These are phyloP conservation scores for Gossypium herbaceum DNA, from an alignment of 345 rosid species.

Conservation along the genomic window DNA sequence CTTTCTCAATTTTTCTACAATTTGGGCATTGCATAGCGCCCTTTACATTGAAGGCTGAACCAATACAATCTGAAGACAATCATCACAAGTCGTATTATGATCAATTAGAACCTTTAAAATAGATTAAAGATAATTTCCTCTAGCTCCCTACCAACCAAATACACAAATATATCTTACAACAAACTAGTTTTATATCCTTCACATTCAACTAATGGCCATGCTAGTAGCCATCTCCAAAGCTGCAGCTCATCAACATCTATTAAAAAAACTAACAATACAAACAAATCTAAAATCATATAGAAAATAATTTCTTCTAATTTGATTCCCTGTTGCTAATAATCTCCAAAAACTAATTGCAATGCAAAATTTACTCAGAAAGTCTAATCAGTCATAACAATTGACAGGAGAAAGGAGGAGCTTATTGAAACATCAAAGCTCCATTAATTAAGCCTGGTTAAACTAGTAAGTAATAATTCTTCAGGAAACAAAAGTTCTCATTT, in stretches of 20 bases:
- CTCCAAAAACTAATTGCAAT: neutral
- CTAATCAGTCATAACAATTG: neutral
- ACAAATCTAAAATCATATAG: neutral
- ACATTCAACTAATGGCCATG: neutral
- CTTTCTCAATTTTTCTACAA: constrained; percentile 95
- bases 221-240: neutral
- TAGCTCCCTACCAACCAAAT: neutral
- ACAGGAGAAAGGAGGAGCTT: neutral
- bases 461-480: neutral
- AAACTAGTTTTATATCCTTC: neutral
- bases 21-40: constrained; percentile 99
- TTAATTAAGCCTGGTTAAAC: neutral
- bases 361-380: neutral
- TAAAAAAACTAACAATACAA: neutral
- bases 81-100: constrained; percentile 15
- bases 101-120: neutral
- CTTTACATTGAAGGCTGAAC: constrained; percentile 94
- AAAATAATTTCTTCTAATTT: neutral
- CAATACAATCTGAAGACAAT: constrained; percentile 75
- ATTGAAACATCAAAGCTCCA: neutral
- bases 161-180: neutral
- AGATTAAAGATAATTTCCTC: neutral
- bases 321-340: neutral
- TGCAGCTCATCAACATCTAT: neutral
- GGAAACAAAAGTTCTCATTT: constrained; percentile 1